Percentiles rank a stretch among this genome's conserved stretches.
These are phyloP conservation scores for Periconia macrospinosa DNA, from an alignment of 2,329 filamentous ascomycete genomes.

Conservation along the genomic window DNA sequence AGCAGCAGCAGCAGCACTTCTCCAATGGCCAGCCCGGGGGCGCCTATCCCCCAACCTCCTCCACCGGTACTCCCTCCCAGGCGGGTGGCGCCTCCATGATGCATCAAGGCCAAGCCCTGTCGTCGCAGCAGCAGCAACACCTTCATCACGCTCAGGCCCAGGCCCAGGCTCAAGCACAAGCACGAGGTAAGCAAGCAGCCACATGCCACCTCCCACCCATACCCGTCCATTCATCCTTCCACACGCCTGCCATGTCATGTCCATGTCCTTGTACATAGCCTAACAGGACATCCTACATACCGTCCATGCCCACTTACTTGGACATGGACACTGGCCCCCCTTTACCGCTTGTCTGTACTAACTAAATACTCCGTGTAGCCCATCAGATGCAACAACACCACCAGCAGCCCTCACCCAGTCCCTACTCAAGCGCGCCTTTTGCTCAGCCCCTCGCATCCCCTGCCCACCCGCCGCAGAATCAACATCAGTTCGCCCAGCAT, in stretches of 20 bases:
- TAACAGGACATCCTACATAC: neutral
- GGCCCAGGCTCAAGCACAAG: slow-evolving; percentile 3
- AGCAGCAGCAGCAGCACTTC: slow-evolving; percentile 17
- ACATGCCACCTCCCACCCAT: slow-evolving; percentile 2
- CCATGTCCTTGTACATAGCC: neutral
- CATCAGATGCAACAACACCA: slow-evolving; percentile 34
- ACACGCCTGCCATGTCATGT: neutral
- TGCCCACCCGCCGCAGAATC: slow-evolving; percentile 6
- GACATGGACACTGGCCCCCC: too few species aligned
- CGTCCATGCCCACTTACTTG: neutral
- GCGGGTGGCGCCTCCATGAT: slow-evolving; percentile 38
- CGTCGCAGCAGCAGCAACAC: slow-evolving; percentile 28
- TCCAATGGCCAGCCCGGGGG: slow-evolving; percentile 36
- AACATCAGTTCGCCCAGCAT: slow-evolving; percentile 37
- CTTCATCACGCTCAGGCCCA: slow-evolving; percentile 25
- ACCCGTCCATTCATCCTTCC: slow-evolving; percentile 3
- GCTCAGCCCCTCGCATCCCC: slow-evolving; percentile 42
- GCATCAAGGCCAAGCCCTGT: slow-evolving; percentile 28
- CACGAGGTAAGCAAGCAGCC: slow-evolving; percentile 41
- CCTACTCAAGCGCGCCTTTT: slow-evolving; percentile 43
- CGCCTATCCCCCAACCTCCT: slow-evolving; percentile 17
- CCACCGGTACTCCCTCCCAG: slow-evolving; percentile 10
- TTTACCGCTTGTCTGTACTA: slow-evolving; percentile 6
- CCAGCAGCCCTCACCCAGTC: slow-evolving; percentile 33
- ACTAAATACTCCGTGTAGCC: slow-evolving; percentile 17